Conservation (phyloP, 257 asterid genomes). For the Parsonsia alboflavescens region DNA sequence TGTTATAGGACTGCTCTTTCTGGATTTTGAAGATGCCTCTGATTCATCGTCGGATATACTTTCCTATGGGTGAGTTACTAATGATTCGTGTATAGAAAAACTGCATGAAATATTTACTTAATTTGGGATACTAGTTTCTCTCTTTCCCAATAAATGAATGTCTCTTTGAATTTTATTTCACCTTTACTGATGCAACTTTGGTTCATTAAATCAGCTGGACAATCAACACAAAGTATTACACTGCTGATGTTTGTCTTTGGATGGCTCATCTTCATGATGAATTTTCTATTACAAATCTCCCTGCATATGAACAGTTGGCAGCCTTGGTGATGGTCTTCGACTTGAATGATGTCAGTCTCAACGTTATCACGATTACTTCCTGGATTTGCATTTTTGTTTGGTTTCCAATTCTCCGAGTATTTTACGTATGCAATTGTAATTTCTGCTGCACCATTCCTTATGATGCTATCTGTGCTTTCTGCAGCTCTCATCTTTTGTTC, state of each 20-base stretch:
- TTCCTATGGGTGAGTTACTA: slow-evolving; percentile 57
- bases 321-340: slow-evolving; percentile 95
- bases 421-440: slow-evolving; percentile 1
- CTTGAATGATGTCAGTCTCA: slow-evolving; percentile 53
- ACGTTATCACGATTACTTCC: slow-evolving; percentile 12
- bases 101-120: background rate
- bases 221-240: slow-evolving; percentile 85
- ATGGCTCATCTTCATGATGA: slow-evolving; percentile 62
- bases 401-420: background rate
- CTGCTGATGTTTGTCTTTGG: slow-evolving; percentile 81
- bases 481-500: slow-evolving; percentile 68
- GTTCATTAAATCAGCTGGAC: slow-evolving; percentile 58
- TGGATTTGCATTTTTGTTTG: background rate
- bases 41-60: slow-evolving; percentile 48
- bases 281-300: slow-evolving; percentile 42
- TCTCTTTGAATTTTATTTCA: slow-evolving; percentile 1
- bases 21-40: slow-evolving; percentile 59
- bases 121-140: background rate
- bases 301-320: slow-evolving; percentile 37
- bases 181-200: slow-evolving; percentile 16
- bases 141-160: background rate
- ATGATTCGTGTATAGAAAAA: background rate
- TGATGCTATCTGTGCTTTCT: slow-evolving; percentile 20
- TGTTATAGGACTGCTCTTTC: slow-evolving; percentile 52
- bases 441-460: background rate